A percentile compares a stretch with the other conserved stretches of the same genome.
Evolutionary conservation across 768 basidiomycete genomes (phyloP).

Genomic region (Ephemerocybe angulata): DNA sequence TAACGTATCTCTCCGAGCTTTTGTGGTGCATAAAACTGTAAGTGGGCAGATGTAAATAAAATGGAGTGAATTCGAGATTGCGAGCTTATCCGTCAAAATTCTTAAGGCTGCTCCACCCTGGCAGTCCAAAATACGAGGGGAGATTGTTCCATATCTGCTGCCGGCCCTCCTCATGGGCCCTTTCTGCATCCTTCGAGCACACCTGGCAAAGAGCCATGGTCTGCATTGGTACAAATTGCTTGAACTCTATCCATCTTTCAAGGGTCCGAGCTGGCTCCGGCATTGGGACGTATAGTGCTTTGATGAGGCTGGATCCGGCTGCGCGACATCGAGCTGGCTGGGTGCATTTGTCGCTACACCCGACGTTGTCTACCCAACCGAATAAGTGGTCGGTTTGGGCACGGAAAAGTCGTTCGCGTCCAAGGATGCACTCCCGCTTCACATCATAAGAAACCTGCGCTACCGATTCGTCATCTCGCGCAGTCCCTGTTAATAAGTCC

Average conservation of each 20-base stretch:
- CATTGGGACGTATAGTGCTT: conserved; percentile 2
- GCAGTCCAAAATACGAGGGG: neutral
- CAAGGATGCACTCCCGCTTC: neutral
- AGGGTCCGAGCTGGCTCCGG: conserved; percentile 3
- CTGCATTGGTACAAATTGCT: neutral
- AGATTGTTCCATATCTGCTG: neutral
- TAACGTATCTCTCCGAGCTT: no score
- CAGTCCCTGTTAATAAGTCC: neutral
- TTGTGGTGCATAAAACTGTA: no score
- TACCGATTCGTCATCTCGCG: neutral
- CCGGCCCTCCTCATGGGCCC: neutral
- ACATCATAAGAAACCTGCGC: neutral
- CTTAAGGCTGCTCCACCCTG: neutral
- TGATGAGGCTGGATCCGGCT: neutral
- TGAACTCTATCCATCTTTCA: conserved; percentile 4
- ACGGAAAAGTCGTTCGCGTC: neutral
- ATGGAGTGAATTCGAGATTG: no score
- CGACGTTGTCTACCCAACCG: neutral
- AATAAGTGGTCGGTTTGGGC: neutral
- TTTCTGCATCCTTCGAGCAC: neutral
- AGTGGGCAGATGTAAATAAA: no score
- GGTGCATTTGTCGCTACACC: neutral
- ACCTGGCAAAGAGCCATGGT: neutral
- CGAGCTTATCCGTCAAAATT: neutral
- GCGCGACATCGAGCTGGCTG: neutral